These are phyloP conservation scores for Achaetomiella virescens DNA, from an alignment of 495 filamentous ascomycete species.

Conservation along the genomic window DNA sequence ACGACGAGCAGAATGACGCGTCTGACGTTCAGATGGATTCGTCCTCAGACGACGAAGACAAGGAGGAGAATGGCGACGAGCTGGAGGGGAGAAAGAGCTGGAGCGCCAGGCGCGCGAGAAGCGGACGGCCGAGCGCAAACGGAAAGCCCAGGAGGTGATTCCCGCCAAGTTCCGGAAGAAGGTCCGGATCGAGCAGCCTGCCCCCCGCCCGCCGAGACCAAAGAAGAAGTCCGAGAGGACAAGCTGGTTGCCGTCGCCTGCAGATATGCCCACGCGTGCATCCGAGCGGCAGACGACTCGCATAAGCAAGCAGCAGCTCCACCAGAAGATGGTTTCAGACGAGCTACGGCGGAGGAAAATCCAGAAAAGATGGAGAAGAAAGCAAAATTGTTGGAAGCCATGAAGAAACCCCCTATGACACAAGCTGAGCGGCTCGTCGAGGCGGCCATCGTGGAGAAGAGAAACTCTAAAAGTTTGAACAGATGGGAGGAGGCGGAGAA, in stretches of 20 bases:
- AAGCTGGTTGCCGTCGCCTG: conserved; percentile 76
- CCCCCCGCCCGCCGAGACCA: conserved; percentile 48
- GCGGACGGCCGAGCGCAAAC: conserved; percentile 55
- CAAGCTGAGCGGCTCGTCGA: conserved; percentile 82
- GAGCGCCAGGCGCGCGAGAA: conserved; percentile 54
- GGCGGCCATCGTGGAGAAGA: conserved; percentile 73
- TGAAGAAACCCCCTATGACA: conserved; percentile 74
- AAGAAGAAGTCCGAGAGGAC: conserved; percentile 92
- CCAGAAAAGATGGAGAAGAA: conserved; percentile 82
- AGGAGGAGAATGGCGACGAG: conserved; percentile 64
- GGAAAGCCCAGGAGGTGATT: conserved; percentile 62
- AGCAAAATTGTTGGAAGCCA: conserved; percentile 66
- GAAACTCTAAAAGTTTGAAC: conserved; percentile 85
- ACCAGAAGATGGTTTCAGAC: conserved; percentile 74
- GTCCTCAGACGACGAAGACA: conserved; percentile 74
- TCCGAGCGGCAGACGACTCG: conserved; percentile 80
- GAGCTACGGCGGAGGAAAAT: conserved; percentile 73
- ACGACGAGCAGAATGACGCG: conserved; percentile 60
- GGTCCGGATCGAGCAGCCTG: conserved; percentile 46
- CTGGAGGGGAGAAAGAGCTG: conserved; percentile 61
- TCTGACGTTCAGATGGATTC: conserved; percentile 78
- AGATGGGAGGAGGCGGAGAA: conserved; percentile 91
- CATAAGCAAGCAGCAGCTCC: conserved; percentile 75
- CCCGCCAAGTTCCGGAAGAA: conserved; percentile 50
- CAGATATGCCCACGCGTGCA: conserved; percentile 73